Conservation (phyloP, 371 early-diverging fungal genomes). For the Mucor ambiguus region DNA sequence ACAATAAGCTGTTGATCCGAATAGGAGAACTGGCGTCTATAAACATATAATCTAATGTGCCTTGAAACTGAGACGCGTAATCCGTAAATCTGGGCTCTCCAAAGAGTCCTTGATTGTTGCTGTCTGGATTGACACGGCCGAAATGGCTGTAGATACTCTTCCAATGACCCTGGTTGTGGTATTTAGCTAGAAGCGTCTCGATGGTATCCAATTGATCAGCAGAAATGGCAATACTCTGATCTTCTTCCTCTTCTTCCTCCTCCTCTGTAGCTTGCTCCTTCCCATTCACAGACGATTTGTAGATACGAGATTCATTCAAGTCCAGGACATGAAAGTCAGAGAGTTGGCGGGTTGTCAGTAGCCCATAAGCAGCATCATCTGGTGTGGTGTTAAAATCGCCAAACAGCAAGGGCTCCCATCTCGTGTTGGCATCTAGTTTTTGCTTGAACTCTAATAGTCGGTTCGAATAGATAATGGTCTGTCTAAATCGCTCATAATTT, state of each 20-base stretch:
- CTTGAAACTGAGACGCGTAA: constrained; percentile 54
- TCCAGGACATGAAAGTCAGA: constrained; percentile 19
- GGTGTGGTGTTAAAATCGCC: constrained; percentile 63
- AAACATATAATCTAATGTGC: constrained; percentile 59
- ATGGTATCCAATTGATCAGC: constrained; percentile 11
- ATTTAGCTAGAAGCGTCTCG: constrained; percentile 30
- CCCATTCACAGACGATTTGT: neutral
- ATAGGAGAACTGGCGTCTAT: constrained; percentile 31
- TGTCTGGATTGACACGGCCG: constrained; percentile 17
- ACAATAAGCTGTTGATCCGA: constrained; percentile 19
- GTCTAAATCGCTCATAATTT: constrained; percentile 59
- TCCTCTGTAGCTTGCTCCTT: neutral
- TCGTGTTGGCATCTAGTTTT: constrained; percentile 1
- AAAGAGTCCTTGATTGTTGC: constrained; percentile 10
- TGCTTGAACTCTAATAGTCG: constrained; percentile 25
- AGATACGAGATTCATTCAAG: constrained; percentile 28
- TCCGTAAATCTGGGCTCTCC: constrained; percentile 61
- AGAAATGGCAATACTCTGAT: neutral
- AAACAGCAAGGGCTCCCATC: constrained; percentile 32
- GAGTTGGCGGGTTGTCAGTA: constrained; percentile 22
- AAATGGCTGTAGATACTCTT: constrained; percentile 39
- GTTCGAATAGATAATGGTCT: constrained; percentile 40
- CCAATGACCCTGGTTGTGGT: constrained; percentile 27
- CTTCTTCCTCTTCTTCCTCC: constrained; percentile 16
- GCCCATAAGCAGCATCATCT: constrained; percentile 47